Percentiles rank a stretch among this genome's conserved stretches.
Evolutionary conservation across 2,329 filamentous ascomycete genomes (phyloP).

Genomic region (Periglandula ipomoeae): DNA sequence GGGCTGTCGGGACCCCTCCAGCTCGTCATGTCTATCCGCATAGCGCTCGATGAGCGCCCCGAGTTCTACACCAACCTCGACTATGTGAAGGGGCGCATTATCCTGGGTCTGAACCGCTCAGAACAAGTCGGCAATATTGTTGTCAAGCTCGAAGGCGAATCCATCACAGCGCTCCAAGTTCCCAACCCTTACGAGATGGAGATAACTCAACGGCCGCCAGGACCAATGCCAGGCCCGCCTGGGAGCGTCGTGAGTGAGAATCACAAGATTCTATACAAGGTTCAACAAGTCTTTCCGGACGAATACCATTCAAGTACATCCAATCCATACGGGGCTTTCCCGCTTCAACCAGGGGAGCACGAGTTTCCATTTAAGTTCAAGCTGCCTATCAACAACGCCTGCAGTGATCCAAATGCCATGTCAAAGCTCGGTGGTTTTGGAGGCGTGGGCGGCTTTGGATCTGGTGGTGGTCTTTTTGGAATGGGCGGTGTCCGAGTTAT

Average conservation of each 20-base stretch:
- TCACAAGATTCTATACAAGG: slow-evolving; percentile 68
- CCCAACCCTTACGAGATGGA: slow-evolving; percentile 35
- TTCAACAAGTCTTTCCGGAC: slow-evolving; percentile 63
- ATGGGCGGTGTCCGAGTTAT: slow-evolving; percentile 48
- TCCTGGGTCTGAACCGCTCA: slow-evolving; percentile 50
- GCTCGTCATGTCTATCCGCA: slow-evolving; percentile 53
- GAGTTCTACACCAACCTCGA: slow-evolving; percentile 77
- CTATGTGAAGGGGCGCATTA: slow-evolving; percentile 53
- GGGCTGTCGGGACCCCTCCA: neutral
- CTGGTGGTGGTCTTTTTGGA: slow-evolving; percentile 36
- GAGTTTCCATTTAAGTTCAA: slow-evolving; percentile 74
- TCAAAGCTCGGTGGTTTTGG: slow-evolving; percentile 43
- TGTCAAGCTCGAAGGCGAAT: slow-evolving; percentile 78
- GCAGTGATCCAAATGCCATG: slow-evolving; percentile 45
- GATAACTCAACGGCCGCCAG: slow-evolving; percentile 23
- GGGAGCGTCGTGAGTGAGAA: slow-evolving; percentile 44
- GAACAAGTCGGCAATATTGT: slow-evolving; percentile 65
- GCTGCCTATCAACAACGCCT: slow-evolving; percentile 68
- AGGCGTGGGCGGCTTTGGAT: slow-evolving; percentile 42
- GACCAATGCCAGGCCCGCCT: slow-evolving; percentile 22
- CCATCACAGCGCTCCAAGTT: slow-evolving; percentile 53
- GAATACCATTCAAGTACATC: slow-evolving; percentile 32
- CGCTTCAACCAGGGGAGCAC: slow-evolving; percentile 60
- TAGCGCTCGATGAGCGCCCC: slow-evolving; percentile 56
- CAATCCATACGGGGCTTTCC: slow-evolving; percentile 39